Evolutionary conservation across 805 yeast species (phyloP), one percentile per base, ranked within the genome.

Genomic region (Metschnikowia lochheadii): DNA sequence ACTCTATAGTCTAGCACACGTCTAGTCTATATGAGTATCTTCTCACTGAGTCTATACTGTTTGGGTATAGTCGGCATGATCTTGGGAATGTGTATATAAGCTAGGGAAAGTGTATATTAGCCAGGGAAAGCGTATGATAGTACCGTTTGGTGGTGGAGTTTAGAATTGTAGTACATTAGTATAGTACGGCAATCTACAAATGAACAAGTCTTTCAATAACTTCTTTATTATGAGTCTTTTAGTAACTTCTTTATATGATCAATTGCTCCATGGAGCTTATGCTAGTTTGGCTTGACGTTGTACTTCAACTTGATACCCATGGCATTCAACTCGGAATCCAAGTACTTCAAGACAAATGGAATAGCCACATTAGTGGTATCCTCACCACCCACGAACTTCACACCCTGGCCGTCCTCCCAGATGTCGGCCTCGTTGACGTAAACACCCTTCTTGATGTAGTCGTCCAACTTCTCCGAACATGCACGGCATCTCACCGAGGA

Each of bases 351-450:
- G 33, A 94, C 99, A 66, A 91, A 94, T 50, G 99, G 99, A 66
- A 94, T 86, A 41, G 97, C 97, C 57, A 94, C 94, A 0, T 96
- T 87, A 3, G 97, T 86, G n/a, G 97, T 89, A 54, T 94, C 80
- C 53, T 81, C 84, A 64, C 99, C 99, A 48, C 99, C 99, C 50
- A 83, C 83, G 66, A 86, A 92, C 65, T 85, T 84, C 64, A 82
- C 85, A 47, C 99, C 98, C 61, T 85, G 90, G 17, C 97, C 98
- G 66, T 94, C 99, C 73, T 94, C 97, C 99, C 99, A 94, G 40
- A 87, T 80, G 51, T 85, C 89, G 20, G 85, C 73, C 53, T 85
- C 89, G 57, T 80, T 84, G 52, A 81, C 81, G 50, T 75, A 77
- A 14, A 67, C 67, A 33, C 78, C 74, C 52, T 75, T 65, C 52